A percentile compares a stretch with the other conserved stretches of the same genome.
phyloP scores from a whole-genome alignment of 1,139 yeast species.

The Candida mesenterica region DNA sequence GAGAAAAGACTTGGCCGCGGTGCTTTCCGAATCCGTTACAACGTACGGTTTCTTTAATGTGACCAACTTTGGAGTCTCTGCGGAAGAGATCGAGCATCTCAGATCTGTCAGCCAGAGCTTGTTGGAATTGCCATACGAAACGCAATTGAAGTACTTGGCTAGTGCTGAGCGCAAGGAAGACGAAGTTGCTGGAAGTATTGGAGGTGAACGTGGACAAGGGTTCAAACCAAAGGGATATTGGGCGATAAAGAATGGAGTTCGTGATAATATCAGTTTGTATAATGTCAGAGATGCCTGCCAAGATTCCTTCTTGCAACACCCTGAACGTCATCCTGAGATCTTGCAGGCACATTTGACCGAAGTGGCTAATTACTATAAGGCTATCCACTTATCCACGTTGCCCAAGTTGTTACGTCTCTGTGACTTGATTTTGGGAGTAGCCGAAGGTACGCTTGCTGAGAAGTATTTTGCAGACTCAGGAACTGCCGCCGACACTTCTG shows the following conservation, averaged over 20 bases:
- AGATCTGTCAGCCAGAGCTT: slow-evolving; percentile 35
- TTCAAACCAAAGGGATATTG: slow-evolving; percentile 45
- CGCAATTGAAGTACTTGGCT: slow-evolving; percentile 34
- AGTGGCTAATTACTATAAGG: slow-evolving; percentile 33
- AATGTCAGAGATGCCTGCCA: slow-evolving; percentile 33
- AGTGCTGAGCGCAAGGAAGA: slow-evolving; percentile 24
- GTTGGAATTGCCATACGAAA: slow-evolving; percentile 37
- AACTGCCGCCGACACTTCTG: slow-evolving; percentile 20
- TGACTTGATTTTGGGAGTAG: slow-evolving; percentile 40
- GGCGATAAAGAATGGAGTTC: slow-evolving; percentile 38
- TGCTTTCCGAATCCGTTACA: slow-evolving; percentile 32
- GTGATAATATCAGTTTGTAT: slow-evolving; percentile 41
- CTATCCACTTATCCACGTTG: slow-evolving; percentile 33
- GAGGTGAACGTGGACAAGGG: slow-evolving; percentile 46
- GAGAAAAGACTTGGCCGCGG: slow-evolving; percentile 29
- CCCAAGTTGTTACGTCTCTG: slow-evolving; percentile 34
- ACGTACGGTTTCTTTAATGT: slow-evolving; percentile 46
- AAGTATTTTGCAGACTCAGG: slow-evolving; percentile 34
- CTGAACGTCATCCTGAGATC: slow-evolving; percentile 35
- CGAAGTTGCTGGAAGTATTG: slow-evolving; percentile 23
- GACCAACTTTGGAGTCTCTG: slow-evolving; percentile 33
- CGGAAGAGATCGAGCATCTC: slow-evolving; percentile 25
- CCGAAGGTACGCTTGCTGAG: slow-evolving; percentile 39
- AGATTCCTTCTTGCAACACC: slow-evolving; percentile 13
- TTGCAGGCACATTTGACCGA: slow-evolving; percentile 34